phyloP scores from a whole-genome alignment of 2,329 filamentous ascomycete species.

The Calonectria pteridis region DNA sequence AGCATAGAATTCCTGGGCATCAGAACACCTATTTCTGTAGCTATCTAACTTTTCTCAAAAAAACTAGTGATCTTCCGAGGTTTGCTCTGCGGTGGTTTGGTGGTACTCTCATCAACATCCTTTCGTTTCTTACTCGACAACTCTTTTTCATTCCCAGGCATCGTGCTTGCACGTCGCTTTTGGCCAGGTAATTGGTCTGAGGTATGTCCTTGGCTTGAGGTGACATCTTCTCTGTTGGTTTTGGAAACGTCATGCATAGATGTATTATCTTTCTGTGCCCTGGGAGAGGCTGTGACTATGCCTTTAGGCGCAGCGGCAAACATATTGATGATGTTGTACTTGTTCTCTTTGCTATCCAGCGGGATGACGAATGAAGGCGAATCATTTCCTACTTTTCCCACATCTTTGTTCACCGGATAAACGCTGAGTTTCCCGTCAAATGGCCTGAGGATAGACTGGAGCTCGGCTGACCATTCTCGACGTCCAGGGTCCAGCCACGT shows the following conservation, averaged over 20 bases:
- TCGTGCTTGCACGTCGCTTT: neutral
- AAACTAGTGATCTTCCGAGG: neutral
- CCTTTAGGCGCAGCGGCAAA: neutral
- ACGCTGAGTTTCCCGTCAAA: slow-evolving; percentile 84
- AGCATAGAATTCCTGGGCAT: neutral
- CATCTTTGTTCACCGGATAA: slow-evolving; percentile 88
- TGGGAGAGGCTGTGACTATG: fast-evolving
- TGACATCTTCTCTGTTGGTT: neutral
- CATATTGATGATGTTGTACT: slow-evolving; percentile 69
- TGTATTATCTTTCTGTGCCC: neutral
- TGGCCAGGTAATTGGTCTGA: neutral
- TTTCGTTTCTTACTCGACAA: neutral
- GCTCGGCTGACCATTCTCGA: slow-evolving; percentile 79
- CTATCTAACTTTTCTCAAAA: neutral
- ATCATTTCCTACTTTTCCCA: slow-evolving; percentile 95
- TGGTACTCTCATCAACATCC: neutral
- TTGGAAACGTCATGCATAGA: neutral
- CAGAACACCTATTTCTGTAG: neutral
- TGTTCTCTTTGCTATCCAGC: slow-evolving; percentile 87
- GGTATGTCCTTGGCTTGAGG: neutral
- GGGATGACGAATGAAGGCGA: slow-evolving; percentile 87
- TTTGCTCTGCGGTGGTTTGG: neutral
- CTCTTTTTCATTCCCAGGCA: neutral
- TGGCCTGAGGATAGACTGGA: slow-evolving; percentile 84
- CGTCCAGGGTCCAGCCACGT: slow-evolving; percentile 83